A percentile compares a stretch with the other conserved stretches of the same genome.
These are phyloP conservation scores for Amaranthus palmeri DNA, from an alignment of 148 eudicot species.

Conservation along the genomic window DNA sequence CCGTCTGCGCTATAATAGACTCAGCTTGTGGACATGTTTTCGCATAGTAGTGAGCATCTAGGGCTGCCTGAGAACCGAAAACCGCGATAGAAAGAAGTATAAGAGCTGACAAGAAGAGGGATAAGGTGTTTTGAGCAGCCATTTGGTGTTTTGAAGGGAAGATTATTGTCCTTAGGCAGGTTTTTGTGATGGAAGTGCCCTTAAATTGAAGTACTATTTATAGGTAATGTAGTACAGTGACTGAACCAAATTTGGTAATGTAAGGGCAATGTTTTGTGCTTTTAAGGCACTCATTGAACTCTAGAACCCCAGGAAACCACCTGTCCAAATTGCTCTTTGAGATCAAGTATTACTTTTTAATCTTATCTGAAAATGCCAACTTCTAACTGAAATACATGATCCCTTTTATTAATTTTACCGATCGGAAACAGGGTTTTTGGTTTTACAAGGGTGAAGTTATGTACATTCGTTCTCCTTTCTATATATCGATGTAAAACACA, in stretches of 20 bases:
- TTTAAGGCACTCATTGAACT: slow-evolving; percentile 15
- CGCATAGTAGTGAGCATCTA: slow-evolving; percentile 40
- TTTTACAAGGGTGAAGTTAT: too few relatives aligned
- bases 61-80: slow-evolving; percentile 29
- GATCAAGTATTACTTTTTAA: not conserved
- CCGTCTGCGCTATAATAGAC: slow-evolving; percentile 31
- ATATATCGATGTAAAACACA: too few relatives aligned
- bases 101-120: slow-evolving; percentile 9
- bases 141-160: slow-evolving; percentile 12
- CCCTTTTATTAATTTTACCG: not conserved
- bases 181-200: slow-evolving; percentile 17
- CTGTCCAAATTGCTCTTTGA: slow-evolving; percentile 16
- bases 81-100: slow-evolving; percentile 24
- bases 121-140: slow-evolving; percentile 23
- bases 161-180: not conserved
- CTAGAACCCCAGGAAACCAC: not conserved
- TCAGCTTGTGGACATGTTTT: slow-evolving; percentile 61
- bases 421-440: too few relatives aligned
- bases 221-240: not conserved
- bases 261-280: not conserved
- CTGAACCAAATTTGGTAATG: not conserved
- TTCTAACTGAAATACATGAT: not conserved
- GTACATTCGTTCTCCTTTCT: too few relatives aligned
- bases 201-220: slow-evolving; percentile 2
- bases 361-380: not conserved